Base-by-base conservation (phyloP, 805 yeast genomes). In the Kodamaea lidongshanica region DNA sequence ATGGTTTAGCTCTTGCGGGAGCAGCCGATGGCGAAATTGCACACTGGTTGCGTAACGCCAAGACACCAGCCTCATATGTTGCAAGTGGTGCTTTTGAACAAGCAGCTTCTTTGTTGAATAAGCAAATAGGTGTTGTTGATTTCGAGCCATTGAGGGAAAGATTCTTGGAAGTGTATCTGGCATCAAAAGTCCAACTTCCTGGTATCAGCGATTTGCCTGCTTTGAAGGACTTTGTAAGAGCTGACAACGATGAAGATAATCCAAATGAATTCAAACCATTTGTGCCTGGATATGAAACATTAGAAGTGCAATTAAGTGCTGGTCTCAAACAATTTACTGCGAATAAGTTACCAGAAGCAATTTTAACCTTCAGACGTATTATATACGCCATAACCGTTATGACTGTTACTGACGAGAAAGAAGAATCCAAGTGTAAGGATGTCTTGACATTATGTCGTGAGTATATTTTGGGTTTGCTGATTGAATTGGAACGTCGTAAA, bases 71-170 rank as follows among this genome's bases (percentile, higher is more conserved):
- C 17, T 86, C 85, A 16, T 84, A 86, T 46, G 87, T 81, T 48
- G 96, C 98, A 2, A 87, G 96, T 3, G 99, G 99, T 46, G 83
- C 94, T 4, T 89, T 89, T 53, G 96, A 87, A 43, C 82, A 89
- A 32, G 99, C 97, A 21, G 92, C 96, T 22, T 94, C 87, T 48
- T 73, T 94, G 51, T 71, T 92, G 47, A 77, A 80, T 64, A 81
- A 89, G 49, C 98, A 94, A 58, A 67, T 79, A 25, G 98, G 96
- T 46, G 74, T 85, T 30, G 79, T 74, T 16, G 70, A 84, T 44
- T 89, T 94, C 53, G 94, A 79, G 48, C 97, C 97, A 9, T 70
- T 92, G 45, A 77, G 89, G 60, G 52, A 67, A 16, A 72, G 95
- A 38, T 92, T 92, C 65, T 44, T 83, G 54, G 89, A 86, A 46